Evolutionary conservation across 306 rosid genomes (phyloP), one percentile per base, ranked within the genome.

Genomic region (Pterocarpus santalinus): DNA sequence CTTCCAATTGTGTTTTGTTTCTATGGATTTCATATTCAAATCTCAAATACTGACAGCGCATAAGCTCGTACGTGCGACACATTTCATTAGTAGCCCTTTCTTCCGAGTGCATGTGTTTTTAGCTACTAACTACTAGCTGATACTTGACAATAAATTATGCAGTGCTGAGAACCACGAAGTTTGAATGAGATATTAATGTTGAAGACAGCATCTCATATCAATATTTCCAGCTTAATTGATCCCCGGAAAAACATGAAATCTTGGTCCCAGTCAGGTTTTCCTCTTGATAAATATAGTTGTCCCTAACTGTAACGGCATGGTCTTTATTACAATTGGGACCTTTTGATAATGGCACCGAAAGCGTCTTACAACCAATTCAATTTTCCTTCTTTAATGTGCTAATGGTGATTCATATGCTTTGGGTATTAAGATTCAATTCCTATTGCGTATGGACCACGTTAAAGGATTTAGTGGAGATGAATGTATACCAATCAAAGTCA

Each of bases 151-250:
- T 81, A 58, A 81, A 74, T 81, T 14, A 35, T 22, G 65, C 55
- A 67, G 17, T 17, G 79, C 51, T 22, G 56, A 63, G 56, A 75
- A 41, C 65, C 85, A 67, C 55, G 8, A 49, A 56, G n/a, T 7
- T 55, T 55, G 46, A 4, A 60, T 9, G 56, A 38, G 62, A 43
- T 15, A 52, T 32, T 41, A 22, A 22, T 22, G 75, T 65, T 61
- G 63, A 35, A 7, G 51, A 5, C 17, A 41, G 4, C 72, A 63
- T 41, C 6, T 56, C 57, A 14, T 46, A 12, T 75, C 6, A 1
- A 34, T 4, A 61, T 53, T 30, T 22, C 10, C 11, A 10, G 46
- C 51, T 15, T 1, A 9, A 53, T 51, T 39, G 33, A 52, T 36
- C 15, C 53, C 0, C 17, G 11, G 32, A 55, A 9, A 64, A 8